Base-by-base conservation (phyloP, 257 asterid species). In the Striga asiatica region DNA sequence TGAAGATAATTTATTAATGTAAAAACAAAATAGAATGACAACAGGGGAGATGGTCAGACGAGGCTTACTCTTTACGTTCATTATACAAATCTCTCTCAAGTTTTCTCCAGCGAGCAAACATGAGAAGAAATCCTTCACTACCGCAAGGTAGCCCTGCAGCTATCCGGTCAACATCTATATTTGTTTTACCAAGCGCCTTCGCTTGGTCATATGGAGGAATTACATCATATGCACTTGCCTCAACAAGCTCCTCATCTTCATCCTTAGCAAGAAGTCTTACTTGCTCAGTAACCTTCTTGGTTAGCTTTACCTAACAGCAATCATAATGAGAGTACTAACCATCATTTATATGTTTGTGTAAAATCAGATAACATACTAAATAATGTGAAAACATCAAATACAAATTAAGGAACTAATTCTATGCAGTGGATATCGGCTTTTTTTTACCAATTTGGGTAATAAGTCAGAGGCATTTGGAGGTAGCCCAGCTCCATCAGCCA, bases 141-240 rank as follows among this genome's bases (percentile, higher is more conserved):
- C 98, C 99, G 73, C 98, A 92, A 47, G 99, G 99, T 61, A 92
- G 66, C 50, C 99, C 99, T 8, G 99, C 95, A 42, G 97, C 99
- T 67, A 92, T 84, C 23, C 99, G 91, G 65, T 80, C 99, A 67
- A 88, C 89, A 65, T 92, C 99, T 71, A 92, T 92, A 61, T 84
- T 88, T 28, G 95, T 92, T 77, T 92, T 92, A 70, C 99, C 99
- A 70, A 92, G 93, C 39, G 99, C 99, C 76, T 70, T 88, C 50
- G 99, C 99, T 74, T 92, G 98, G 80, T 88, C 98, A 73, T 92
- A 92, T 57, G 98, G 89, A 62, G 81, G 91, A 32, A 84, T 82
- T 37, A 88, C 72, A 61, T 83, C 93, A 72, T 78, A 84, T 18
- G 94, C 69, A 74, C 85, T 78, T 21, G 93, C 65, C 68, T 77